These are phyloP conservation scores for Lepiota brunneoincarnata DNA, from an alignment of 768 basidiomycete genomes.

Conservation along the genomic window DNA sequence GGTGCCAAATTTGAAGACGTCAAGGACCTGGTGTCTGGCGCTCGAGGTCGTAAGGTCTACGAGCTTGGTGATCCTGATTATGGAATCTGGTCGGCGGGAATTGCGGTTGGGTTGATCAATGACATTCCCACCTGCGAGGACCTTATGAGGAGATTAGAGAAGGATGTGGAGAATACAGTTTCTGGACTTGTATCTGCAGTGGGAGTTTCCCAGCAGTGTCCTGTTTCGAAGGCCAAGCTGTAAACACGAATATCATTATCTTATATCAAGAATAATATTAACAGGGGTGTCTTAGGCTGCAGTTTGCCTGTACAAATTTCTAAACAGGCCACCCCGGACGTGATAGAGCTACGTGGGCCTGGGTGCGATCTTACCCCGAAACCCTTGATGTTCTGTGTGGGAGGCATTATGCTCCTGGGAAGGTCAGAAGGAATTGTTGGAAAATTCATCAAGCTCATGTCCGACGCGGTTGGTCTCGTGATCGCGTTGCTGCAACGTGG, in stretches of 20 bases:
- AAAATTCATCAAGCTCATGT: not conserved
- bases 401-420: too few relatives aligned
- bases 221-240: slow-evolving; percentile 33
- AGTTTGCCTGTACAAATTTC: too few relatives aligned
- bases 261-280: not conserved
- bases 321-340: too few relatives aligned
- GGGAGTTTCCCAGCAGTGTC: slow-evolving; percentile 11
- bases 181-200: slow-evolving; percentile 36
- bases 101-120: slow-evolving; percentile 68
- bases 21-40: slow-evolving; percentile 71
- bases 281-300: too few relatives aligned
- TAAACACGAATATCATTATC: slow-evolving; percentile 18
- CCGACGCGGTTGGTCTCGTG: slow-evolving; percentile 29
- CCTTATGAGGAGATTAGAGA: slow-evolving; percentile 66
- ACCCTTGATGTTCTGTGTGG: too few relatives aligned
- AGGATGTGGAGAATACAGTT: slow-evolving; percentile 71
- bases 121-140: slow-evolving; percentile 83
- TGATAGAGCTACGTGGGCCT: too few relatives aligned
- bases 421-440: not conserved
- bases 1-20: slow-evolving; percentile 89
- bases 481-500: slow-evolving; percentile 32
- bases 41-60: slow-evolving; percentile 70
- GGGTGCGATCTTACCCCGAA: too few relatives aligned
- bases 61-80: slow-evolving; percentile 83
- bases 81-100: slow-evolving; percentile 81